Evolutionary conservation across 2,329 filamentous ascomycete genomes (phyloP).

Genomic region (Colletotrichum destructivum): DNA sequence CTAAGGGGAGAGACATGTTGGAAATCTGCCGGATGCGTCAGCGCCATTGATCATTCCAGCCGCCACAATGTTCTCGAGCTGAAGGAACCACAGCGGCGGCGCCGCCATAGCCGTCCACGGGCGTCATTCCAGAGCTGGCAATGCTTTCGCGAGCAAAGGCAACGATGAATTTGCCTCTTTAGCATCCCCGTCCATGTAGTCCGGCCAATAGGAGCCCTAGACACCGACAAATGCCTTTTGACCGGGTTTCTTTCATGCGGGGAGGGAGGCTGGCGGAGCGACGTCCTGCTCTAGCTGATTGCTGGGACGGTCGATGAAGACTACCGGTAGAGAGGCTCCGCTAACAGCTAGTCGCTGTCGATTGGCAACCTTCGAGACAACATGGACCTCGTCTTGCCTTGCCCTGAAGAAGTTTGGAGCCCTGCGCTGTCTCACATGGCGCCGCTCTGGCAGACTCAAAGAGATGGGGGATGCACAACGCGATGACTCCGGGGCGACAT

Average conservation of each 20-base stretch:
- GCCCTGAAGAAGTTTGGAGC: neutral
- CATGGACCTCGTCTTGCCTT: too few relatives aligned
- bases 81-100: neutral
- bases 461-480: neutral
- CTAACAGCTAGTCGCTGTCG: neutral
- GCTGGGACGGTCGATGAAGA: neutral
- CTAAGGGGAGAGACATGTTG: neutral
- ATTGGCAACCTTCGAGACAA: neutral
- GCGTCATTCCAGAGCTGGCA: neutral
- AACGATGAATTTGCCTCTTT: too few relatives aligned
- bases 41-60: conserved; percentile 12
- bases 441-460: too few relatives aligned
- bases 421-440: neutral
- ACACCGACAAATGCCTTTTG: too few relatives aligned
- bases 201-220: neutral
- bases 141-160: neutral
- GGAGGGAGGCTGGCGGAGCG: neutral
- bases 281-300: neutral
- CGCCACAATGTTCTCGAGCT: neutral
- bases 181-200: neutral
- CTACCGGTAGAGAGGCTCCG: neutral
- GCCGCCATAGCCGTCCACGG: neutral
- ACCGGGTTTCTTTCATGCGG: neutral
- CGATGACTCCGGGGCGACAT: too few relatives aligned
- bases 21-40: conserved; percentile 25